A percentile compares a stretch with the other conserved stretches of the same genome.
These are phyloP conservation scores for Barbarea vulgaris DNA, from an alignment of 345 rosid genomes.

Conservation along the genomic window DNA sequence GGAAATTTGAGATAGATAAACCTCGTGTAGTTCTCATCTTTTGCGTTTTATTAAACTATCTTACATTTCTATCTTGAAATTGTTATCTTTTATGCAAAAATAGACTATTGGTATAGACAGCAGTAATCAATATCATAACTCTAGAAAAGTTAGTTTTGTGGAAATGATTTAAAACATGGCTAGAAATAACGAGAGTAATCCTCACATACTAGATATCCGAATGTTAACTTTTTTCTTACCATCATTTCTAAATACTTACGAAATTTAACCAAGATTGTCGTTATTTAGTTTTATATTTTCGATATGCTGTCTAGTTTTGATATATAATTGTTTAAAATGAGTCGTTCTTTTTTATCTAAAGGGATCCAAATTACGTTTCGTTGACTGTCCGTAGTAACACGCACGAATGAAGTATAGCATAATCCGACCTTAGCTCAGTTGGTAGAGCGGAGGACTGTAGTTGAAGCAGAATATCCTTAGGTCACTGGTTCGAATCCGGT, in stretches of 20 bases:
- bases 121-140: too few relatives aligned
- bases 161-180: neutral
- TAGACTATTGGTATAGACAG: too few relatives aligned
- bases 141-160: too few relatives aligned
- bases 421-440: constrained; percentile 92
- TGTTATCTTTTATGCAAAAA: too few relatives aligned
- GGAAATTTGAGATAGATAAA: too few relatives aligned
- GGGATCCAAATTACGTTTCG: neutral
- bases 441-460: constrained; percentile 99
- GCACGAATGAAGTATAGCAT: neutral
- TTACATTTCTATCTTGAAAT: too few relatives aligned
- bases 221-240: neutral
- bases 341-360: too few relatives aligned
- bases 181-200: neutral
- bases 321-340: too few relatives aligned
- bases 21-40: too few relatives aligned
- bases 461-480: constrained; percentile 48
- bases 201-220: neutral
- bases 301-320: neutral
- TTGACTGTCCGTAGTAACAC: neutral
- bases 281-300: too few relatives aligned
- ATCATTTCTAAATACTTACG: neutral
- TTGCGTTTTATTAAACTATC: too few relatives aligned
- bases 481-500: constrained; percentile 71
- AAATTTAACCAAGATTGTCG: too few relatives aligned